Evolutionary conservation across 768 basidiomycete genomes (phyloP), one percentile per base, ranked within the genome.

Genomic region (Agrocybe praecox): DNA sequence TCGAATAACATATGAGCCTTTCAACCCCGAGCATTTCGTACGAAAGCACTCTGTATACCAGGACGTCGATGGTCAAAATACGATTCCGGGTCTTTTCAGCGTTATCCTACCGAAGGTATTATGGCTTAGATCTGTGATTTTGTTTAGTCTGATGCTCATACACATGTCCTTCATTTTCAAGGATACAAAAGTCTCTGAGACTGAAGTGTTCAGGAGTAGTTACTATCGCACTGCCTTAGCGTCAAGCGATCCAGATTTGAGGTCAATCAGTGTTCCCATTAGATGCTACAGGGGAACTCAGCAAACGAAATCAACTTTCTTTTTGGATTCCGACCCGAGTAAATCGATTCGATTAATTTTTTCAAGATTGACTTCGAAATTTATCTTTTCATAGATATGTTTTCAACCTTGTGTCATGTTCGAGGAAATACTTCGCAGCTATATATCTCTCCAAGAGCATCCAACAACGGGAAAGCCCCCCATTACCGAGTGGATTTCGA

Each of bases 121-220:
- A n/a, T n/a, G n/a, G n/a, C n/a, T n/a, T n/a, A n/a, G n/a, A n/a
- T n/a, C n/a, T n/a, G n/a, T n/a, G n/a, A n/a, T n/a, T n/a, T n/a
- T n/a, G n/a, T n/a, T n/a, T n/a, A n/a, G n/a, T n/a, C n/a, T n/a
- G n/a, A n/a, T n/a, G n/a, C n/a, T n/a, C n/a, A n/a, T n/a, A n/a
- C 14, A 23, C 36, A 29, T 15, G 14, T 53, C 11, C 18, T 34
- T 19, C 23, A 17, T n/a, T 26, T 49, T 32, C 11, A 44, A 80
- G 78, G 70, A 73, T 8, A 74, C 69, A 17, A 73, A 65, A 33
- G 79, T 80, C 0, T 68, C 69, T 1, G 78, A 79, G 54, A 64
- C 69, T 7, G 68, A 75, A 55, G 76, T 77, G 60, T 80, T 78
- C 56, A 67, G 73, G 32, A 67, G 72, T 23, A 60, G 55, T 2